phyloP scores from a whole-genome alignment of 108 stramenopile genomes.

The Fistulifera solaris region DNA sequence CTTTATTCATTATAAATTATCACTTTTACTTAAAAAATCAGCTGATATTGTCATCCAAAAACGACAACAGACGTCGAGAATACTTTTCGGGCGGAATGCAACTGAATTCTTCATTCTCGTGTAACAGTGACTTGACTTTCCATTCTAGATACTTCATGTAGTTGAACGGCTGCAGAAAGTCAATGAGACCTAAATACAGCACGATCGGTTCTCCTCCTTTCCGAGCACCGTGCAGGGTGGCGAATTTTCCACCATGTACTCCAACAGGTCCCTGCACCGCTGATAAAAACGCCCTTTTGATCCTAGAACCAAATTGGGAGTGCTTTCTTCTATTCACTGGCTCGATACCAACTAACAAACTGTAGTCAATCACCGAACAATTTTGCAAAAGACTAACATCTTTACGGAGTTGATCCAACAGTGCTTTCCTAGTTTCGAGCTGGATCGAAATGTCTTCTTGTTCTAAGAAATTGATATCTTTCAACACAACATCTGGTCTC shows the following conservation, averaged over 20 bases:
- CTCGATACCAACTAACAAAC: conserved; percentile 71
- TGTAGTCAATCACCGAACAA: conserved; percentile 82
- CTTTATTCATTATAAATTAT: no score
- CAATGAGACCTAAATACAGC: conserved; percentile 82
- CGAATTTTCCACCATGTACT: conserved; percentile 63
- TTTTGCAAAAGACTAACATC: conserved; percentile 65
- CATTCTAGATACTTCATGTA: conserved; percentile 54
- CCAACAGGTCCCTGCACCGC: conserved; percentile 29
- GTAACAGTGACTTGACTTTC: conserved; percentile 51
- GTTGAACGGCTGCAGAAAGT: conserved; percentile 86
- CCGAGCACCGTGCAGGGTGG: conserved; percentile 48
- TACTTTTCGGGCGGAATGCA: conserved; percentile 72
- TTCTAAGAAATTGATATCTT: conserved; percentile 10
- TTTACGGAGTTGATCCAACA: conserved; percentile 69
- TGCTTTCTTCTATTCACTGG: not conserved
- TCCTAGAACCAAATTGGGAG: conserved; percentile 33
- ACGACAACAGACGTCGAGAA: conserved; percentile 61
- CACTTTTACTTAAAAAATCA: no score
- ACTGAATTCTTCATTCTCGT: conserved; percentile 32
- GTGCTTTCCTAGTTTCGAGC: conserved; percentile 36
- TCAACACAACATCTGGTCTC: conserved; percentile 58
- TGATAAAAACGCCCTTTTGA: no score
- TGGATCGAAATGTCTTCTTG: not conserved
- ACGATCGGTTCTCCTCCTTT: conserved; percentile 36
- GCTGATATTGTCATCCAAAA: conserved; percentile 57